phyloP scores from a whole-genome alignment of 1,284 basidiomycete genomes.

The Boletus sp. region DNA sequence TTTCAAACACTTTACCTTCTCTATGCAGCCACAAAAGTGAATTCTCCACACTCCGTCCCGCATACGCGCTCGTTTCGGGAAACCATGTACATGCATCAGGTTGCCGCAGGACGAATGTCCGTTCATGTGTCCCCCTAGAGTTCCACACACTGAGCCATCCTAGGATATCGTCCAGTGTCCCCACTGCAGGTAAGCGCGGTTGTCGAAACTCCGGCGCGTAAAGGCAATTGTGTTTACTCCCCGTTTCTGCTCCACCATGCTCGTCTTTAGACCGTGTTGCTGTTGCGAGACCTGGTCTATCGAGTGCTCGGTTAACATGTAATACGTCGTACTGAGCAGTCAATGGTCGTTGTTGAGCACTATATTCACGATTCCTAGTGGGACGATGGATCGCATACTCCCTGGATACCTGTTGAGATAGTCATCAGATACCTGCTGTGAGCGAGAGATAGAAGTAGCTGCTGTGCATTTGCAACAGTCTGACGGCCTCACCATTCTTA shows the following conservation, averaged over 20 bases:
- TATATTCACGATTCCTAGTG: not conserved
- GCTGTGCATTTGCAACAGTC: not conserved
- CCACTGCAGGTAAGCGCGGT: not conserved
- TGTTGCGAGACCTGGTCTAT: not conserved
- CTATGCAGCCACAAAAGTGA: conserved; percentile 20
- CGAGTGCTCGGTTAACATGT: not conserved
- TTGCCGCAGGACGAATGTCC: too few relatives aligned
- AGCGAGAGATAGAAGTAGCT: not conserved
- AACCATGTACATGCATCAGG: too few relatives aligned
- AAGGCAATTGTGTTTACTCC: not conserved
- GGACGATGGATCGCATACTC: not conserved
- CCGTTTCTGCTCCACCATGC: too few relatives aligned
- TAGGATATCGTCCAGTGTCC: not conserved
- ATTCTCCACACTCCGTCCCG: not conserved
- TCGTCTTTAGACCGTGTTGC: not conserved
- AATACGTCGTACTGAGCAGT: not conserved
- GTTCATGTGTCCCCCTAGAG: too few relatives aligned
- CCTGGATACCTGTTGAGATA: not conserved
- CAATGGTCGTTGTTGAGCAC: not conserved
- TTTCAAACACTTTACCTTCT: not conserved
- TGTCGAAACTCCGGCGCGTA: too few relatives aligned
- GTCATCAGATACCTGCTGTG: not conserved
- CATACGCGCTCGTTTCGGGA: too few relatives aligned
- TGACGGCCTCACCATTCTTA: not conserved
- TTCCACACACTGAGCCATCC: not conserved